A percentile compares a stretch with the other conserved stretches of the same genome.
These are phyloP conservation scores for Globisporangium abappressorium DNA, from an alignment of 352 stramenopile genomes.

Conservation along the genomic window DNA sequence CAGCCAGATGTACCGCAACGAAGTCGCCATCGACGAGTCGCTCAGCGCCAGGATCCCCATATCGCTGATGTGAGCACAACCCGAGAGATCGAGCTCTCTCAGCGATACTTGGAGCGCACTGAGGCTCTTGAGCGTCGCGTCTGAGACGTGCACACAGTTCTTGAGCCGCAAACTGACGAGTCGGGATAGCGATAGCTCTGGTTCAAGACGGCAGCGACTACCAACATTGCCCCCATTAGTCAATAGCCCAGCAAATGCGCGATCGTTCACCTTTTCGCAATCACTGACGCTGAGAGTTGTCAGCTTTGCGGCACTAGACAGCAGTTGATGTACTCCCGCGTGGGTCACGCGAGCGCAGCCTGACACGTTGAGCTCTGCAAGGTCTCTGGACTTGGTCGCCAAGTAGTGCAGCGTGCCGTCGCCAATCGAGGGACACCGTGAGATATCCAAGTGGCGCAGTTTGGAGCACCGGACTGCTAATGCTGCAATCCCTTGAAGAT, in stretches of 20 bases:
- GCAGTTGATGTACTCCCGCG: conserved; percentile 22
- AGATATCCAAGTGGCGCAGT: conserved; percentile 53
- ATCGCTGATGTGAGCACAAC: conserved; percentile 75
- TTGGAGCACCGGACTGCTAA: conserved; percentile 30
- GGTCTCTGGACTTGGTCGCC: conserved; percentile 15
- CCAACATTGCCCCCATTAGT: not conserved
- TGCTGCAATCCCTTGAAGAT: conserved; percentile 30
- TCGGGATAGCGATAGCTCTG: conserved; percentile 11
- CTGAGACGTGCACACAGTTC: conserved; percentile 38
- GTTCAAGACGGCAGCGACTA: not conserved
- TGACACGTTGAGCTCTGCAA: conserved; percentile 24
- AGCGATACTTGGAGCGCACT: conserved; percentile 54
- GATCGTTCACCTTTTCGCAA: conserved; percentile 41
- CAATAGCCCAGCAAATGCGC: conserved; percentile 21
- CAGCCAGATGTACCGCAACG: conserved; percentile 70
- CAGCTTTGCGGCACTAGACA: conserved; percentile 26
- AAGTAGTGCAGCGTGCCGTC: conserved; percentile 36
- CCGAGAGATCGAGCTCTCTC: conserved; percentile 73
- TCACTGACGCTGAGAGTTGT: conserved; percentile 24
- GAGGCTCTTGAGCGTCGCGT: conserved; percentile 38
- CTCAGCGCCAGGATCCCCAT: conserved; percentile 71
- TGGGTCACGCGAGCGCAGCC: conserved; percentile 29
- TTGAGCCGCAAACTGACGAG: conserved; percentile 42
- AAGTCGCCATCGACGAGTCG: conserved; percentile 31
- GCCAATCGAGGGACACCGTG: conserved; percentile 39